Evolutionary conservation across 2,329 filamentous ascomycete species (phyloP).

Genomic region (Penicillium sp.): DNA sequence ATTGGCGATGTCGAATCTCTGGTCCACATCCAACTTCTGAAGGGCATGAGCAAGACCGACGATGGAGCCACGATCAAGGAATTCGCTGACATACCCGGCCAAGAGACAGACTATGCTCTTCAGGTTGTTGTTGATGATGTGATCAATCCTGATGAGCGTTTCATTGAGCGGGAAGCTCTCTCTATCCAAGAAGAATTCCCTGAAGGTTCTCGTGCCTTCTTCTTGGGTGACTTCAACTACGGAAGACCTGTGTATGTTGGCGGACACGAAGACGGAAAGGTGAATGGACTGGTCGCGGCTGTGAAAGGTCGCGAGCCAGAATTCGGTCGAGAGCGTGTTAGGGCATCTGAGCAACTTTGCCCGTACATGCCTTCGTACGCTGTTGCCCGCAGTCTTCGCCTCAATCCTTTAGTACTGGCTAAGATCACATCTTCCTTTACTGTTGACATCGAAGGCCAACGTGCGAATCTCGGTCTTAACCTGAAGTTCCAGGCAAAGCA

Average conservation of each 20-base stretch:
- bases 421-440: conserved; percentile 96
- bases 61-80: conserved; percentile 90
- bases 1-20: conserved; percentile 85
- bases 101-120: conserved; percentile 86
- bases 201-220: conserved; percentile 78
- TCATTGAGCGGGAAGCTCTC: conserved; percentile 83
- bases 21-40: conserved; percentile 90
- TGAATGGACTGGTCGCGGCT: conserved; percentile 74
- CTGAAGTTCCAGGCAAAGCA: conserved; percentile 96
- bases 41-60: conserved; percentile 85
- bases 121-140: conserved; percentile 90
- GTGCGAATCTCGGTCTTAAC: conserved; percentile 89
- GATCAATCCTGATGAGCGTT: conserved; percentile 85
- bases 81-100: conserved; percentile 79
- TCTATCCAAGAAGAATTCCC: conserved; percentile 93
- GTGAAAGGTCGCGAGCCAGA: conserved; percentile 73
- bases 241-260: conserved; percentile 84
- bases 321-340: conserved; percentile 74
- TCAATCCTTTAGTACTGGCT: conserved; percentile 85
- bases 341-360: conserved; percentile 65
- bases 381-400: conserved; percentile 76
- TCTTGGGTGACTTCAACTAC: conserved; percentile 89
- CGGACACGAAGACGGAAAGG: conserved; percentile 70
- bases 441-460: conserved; percentile 75
- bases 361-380: conserved; percentile 83